Evolutionary conservation across 1,284 basidiomycete species (phyloP).

Genomic region (Malassezia sympodialis): DNA sequence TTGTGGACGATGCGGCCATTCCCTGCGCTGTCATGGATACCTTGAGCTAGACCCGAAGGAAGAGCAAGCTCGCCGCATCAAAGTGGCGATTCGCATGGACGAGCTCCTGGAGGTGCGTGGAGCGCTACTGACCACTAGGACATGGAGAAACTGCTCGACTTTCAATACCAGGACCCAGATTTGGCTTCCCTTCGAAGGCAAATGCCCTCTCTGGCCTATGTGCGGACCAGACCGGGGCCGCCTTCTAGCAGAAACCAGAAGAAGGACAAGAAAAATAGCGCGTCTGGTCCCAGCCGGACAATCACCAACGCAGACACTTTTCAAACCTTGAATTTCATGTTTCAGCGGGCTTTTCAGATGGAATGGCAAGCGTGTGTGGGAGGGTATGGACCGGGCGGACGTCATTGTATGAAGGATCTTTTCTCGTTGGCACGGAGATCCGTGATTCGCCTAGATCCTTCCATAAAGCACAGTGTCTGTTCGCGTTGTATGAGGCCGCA

Average conservation of each 20-base stretch:
- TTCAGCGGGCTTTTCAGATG: conserved; percentile 8
- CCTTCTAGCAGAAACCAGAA: neutral
- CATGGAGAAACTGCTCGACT: conserved; percentile 63
- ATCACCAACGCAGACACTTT: conserved; percentile 22
- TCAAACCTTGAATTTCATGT: conserved; percentile 13
- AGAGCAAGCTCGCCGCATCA: conserved; percentile 56
- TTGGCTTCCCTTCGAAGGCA: conserved; percentile 59
- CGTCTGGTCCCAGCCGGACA: neutral
- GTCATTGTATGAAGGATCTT: conserved; percentile 3
- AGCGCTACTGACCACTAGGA: conserved; percentile 53
- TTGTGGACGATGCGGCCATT: conserved; percentile 59
- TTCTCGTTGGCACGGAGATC: conserved; percentile 12
- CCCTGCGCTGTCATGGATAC: conserved; percentile 60
- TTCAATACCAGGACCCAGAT: conserved; percentile 63
- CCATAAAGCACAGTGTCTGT: conserved; percentile 13
- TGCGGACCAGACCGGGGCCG: neutral
- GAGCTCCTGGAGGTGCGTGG: conserved; percentile 65
- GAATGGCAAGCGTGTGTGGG: neutral
- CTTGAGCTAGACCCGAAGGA: conserved; percentile 45
- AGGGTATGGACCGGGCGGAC: neutral
- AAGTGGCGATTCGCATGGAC: conserved; percentile 70
- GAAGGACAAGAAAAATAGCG: neutral
- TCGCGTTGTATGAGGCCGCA: neutral
- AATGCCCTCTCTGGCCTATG: conserved; percentile 23
- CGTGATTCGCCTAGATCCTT: conserved; percentile 15